A percentile compares a stretch with the other conserved stretches of the same genome.
phyloP scores from a whole-genome alignment of 2,329 filamentous ascomycete species.

The Colletotrichum spaethianum region DNA sequence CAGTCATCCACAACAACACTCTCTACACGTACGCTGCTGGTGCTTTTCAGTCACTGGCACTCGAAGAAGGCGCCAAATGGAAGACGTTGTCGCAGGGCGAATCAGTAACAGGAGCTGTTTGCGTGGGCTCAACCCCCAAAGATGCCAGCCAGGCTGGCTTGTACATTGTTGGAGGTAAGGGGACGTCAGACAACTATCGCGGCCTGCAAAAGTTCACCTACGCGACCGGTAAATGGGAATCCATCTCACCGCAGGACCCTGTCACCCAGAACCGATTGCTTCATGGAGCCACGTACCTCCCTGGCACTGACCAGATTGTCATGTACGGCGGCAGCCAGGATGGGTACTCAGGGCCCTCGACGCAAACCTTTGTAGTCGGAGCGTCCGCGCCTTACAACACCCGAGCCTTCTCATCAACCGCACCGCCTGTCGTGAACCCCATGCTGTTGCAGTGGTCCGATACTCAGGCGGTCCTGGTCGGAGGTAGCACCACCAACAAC shows the following conservation, averaged over 20 bases:
- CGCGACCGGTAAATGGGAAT: conserved; percentile 67
- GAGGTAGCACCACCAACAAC: conserved; percentile 76
- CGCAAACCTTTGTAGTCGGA: conserved; percentile 82
- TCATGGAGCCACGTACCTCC: conserved; percentile 84
- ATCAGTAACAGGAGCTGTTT: conserved; percentile 81
- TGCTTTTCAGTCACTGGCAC: conserved; percentile 80
- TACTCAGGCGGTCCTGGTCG: conserved; percentile 79
- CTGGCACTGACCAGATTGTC: conserved; percentile 78
- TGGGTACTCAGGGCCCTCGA: conserved; percentile 70
- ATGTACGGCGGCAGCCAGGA: conserved; percentile 84
- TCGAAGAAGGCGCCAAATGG: conserved; percentile 82
- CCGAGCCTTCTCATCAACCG: conserved; percentile 69
- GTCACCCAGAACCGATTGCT: conserved; percentile 79
- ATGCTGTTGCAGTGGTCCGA: conserved; percentile 82
- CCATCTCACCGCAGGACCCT: conserved; percentile 57
- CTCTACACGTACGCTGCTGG: conserved; percentile 86
- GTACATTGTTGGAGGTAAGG: conserved; percentile 85
- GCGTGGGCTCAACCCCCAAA: conserved; percentile 78
- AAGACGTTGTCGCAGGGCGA: conserved; percentile 74
- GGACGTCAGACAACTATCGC: conserved; percentile 68
- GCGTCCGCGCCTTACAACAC: conserved; percentile 76
- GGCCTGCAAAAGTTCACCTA: conserved; percentile 81
- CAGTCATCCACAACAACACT: conserved; percentile 83
- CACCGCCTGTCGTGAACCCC: conserved; percentile 76
- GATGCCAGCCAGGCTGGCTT: conserved; percentile 74